Percentiles rank a stretch among this genome's conserved stretches.
Conservation (phyloP, 352 stramenopile genomes). For the Peronospora belbahrii region DNA sequence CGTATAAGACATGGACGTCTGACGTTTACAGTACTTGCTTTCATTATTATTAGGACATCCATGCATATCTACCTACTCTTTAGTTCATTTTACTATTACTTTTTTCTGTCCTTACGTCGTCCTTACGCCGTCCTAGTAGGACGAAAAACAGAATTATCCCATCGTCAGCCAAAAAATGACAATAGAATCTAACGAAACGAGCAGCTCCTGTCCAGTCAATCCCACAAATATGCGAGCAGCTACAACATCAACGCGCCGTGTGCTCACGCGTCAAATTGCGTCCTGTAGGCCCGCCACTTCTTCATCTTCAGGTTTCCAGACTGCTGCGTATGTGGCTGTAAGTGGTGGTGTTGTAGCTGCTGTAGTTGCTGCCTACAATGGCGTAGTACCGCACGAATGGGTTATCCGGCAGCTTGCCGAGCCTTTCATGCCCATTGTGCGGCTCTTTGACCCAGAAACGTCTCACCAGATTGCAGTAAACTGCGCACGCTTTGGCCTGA, state of each 20-base stretch:
- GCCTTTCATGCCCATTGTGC: constrained; percentile 74
- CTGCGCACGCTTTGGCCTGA: constrained; percentile 59
- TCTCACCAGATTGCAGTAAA: constrained; percentile 83
- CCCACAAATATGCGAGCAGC: constrained; percentile 16
- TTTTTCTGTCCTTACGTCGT: too few relatives aligned
- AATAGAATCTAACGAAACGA: too few relatives aligned
- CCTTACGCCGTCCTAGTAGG: too few relatives aligned
- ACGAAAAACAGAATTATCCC: too few relatives aligned
- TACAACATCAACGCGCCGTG: constrained; percentile 1
- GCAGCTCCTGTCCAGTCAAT: too few relatives aligned
- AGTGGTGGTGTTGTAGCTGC: constrained; percentile 44
- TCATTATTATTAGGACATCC: too few relatives aligned
- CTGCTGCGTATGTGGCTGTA: constrained; percentile 31
- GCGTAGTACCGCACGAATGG: constrained; percentile 69
- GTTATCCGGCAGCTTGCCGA: constrained; percentile 59
- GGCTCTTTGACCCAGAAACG: constrained; percentile 78
- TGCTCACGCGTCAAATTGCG: not conserved
- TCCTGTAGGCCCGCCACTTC: constrained; percentile 13
- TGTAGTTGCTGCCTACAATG: constrained; percentile 51
- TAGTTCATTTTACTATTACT: too few relatives aligned
- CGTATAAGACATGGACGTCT: too few relatives aligned
- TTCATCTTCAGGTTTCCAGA: constrained; percentile 13
- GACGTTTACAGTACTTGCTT: too few relatives aligned
- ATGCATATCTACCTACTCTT: too few relatives aligned
- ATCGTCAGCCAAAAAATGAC: too few relatives aligned